phyloP scores from a whole-genome alignment of 2,329 filamentous ascomycete species.

The Aspergillus arachidicola region DNA sequence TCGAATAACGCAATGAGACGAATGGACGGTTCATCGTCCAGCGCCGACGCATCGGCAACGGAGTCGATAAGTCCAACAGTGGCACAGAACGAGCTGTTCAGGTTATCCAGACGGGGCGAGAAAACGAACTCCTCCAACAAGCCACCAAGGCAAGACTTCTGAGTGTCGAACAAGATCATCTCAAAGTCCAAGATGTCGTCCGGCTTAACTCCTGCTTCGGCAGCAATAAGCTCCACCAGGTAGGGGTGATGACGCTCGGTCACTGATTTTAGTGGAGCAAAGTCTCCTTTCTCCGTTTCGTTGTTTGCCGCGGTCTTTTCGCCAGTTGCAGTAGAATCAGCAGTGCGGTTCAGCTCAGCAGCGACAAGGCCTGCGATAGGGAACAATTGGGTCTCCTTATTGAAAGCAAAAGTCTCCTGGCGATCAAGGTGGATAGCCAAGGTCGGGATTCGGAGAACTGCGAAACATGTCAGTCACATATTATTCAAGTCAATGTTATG shows the following conservation, averaged over 20 bases:
- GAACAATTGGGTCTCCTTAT: conserved; percentile 95
- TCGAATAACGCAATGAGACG: conserved; percentile 95
- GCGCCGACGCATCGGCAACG: conserved; percentile 61
- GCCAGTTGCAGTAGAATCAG: conserved; percentile 41
- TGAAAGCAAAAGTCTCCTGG: conserved; percentile 82
- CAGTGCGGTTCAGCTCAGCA: conserved; percentile 81
- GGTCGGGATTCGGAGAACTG: conserved; percentile 83
- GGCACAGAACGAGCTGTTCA: conserved; percentile 94
- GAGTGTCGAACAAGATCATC: conserved; percentile 94
- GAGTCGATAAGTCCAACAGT: conserved; percentile 84
- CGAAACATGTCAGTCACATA: conserved; percentile 7
- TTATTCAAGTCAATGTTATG: neutral
- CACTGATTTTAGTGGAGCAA: conserved; percentile 75
- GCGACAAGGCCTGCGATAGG: conserved; percentile 87
- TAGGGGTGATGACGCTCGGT: conserved; percentile 85
- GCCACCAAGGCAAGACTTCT: conserved; percentile 85
- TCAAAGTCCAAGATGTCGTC: conserved; percentile 88
- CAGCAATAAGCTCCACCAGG: conserved; percentile 80
- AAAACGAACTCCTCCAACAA: conserved; percentile 94
- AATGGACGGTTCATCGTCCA: conserved; percentile 78
- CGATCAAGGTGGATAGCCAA: conserved; percentile 93
- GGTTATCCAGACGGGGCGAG: conserved; percentile 91
- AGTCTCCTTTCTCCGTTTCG: conserved; percentile 54
- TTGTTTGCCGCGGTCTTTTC: conserved; percentile 23
- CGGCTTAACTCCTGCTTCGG: conserved; percentile 70